Conservation (phyloP, 1,284 basidiomycete genomes). For the Sparassis latifolia region DNA sequence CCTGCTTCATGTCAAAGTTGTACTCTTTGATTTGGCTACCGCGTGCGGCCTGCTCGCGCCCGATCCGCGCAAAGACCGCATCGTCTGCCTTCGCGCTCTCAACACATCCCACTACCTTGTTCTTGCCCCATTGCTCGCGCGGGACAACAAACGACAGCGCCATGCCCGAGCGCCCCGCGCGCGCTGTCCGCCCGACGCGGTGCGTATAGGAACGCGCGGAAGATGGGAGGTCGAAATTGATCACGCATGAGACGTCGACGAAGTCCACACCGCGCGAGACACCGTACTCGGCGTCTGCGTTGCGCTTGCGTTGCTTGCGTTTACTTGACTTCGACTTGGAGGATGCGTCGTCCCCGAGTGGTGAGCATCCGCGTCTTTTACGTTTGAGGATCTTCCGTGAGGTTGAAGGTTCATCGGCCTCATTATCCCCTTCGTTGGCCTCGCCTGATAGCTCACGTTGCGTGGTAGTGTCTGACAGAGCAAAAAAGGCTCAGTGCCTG, state of each 20-base stretch:
- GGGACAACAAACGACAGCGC: slow-evolving; percentile 90
- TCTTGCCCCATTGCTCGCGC: slow-evolving; percentile 68
- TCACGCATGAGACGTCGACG: slow-evolving; percentile 92
- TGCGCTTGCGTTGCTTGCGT: slow-evolving; percentile 25
- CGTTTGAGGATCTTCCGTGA: slow-evolving; percentile 13
- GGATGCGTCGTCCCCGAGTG: slow-evolving; percentile 6
- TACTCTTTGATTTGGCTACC: slow-evolving; percentile 87
- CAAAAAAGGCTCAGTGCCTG: not conserved
- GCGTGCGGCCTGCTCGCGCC: slow-evolving; percentile 63
- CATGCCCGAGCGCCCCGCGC: slow-evolving; percentile 92
- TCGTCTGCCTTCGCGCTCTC: slow-evolving; percentile 75
- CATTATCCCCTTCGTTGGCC: slow-evolving; percentile 7
- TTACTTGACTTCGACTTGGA: slow-evolving; percentile 22
- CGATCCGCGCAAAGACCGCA: slow-evolving; percentile 71
- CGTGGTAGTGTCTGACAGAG: slow-evolving; percentile 42
- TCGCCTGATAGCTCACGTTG: slow-evolving; percentile 37
- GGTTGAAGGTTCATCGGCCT: slow-evolving; percentile 12
- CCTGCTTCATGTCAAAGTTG: slow-evolving; percentile 88
- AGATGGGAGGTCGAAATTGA: slow-evolving; percentile 96
- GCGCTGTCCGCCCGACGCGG: slow-evolving; percentile 92
- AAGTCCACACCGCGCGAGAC: slow-evolving; percentile 98
- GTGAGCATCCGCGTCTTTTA: slow-evolving; percentile 15
- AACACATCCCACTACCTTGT: slow-evolving; percentile 61
- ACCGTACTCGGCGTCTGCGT: slow-evolving; percentile 77
- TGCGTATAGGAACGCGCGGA: slow-evolving; percentile 92